Percentiles rank a stretch among this genome's conserved stretches.
Evolutionary conservation across 164 flowering plant genomes (phyloP).

Genomic region (Warburgia ugandensis): DNA sequence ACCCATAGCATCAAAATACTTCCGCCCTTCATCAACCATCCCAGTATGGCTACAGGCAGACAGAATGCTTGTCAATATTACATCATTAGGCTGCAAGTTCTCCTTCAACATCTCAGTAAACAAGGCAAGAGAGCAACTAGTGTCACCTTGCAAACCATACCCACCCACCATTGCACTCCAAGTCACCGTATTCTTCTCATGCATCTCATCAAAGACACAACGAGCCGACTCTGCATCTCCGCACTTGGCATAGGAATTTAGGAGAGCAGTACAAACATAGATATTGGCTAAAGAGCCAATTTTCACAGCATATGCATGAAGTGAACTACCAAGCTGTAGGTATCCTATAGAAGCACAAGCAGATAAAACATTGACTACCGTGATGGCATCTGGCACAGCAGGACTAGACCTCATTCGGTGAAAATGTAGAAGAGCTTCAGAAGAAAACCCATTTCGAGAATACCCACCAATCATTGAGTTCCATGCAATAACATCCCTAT

Average conservation of each 20-base stretch:
- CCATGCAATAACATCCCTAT: slow-evolving; percentile 61
- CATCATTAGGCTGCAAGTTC: slow-evolving; percentile 48
- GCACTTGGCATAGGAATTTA: slow-evolving; percentile 65
- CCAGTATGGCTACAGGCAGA: slow-evolving; percentile 76
- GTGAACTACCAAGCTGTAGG: slow-evolving; percentile 34
- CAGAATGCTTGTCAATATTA: slow-evolving; percentile 46
- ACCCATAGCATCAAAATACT: slow-evolving; percentile 43
- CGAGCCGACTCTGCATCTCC: slow-evolving; percentile 55
- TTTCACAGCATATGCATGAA: slow-evolving; percentile 51
- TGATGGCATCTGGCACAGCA: slow-evolving; percentile 48
- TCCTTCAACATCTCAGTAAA: slow-evolving; percentile 50
- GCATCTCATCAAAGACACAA: slow-evolving; percentile 48
- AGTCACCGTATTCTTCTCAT: slow-evolving; percentile 39
- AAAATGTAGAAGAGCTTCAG: slow-evolving; percentile 43
- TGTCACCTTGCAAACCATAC: slow-evolving; percentile 65
- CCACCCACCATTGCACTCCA: slow-evolving; percentile 75
- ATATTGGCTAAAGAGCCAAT: slow-evolving; percentile 44
- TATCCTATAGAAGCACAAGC: slow-evolving; percentile 51
- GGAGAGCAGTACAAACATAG: slow-evolving; percentile 55
- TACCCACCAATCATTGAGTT: slow-evolving; percentile 65
- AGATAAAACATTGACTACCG: slow-evolving; percentile 47
- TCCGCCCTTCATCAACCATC: slow-evolving; percentile 59
- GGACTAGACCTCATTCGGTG: slow-evolving; percentile 36
- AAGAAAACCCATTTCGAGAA: slow-evolving; percentile 38
- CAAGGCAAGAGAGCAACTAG: slow-evolving; percentile 34